Evolutionary conservation across 78 protist species (phyloP).

Genomic region (Thecamonas trahens): DNA sequence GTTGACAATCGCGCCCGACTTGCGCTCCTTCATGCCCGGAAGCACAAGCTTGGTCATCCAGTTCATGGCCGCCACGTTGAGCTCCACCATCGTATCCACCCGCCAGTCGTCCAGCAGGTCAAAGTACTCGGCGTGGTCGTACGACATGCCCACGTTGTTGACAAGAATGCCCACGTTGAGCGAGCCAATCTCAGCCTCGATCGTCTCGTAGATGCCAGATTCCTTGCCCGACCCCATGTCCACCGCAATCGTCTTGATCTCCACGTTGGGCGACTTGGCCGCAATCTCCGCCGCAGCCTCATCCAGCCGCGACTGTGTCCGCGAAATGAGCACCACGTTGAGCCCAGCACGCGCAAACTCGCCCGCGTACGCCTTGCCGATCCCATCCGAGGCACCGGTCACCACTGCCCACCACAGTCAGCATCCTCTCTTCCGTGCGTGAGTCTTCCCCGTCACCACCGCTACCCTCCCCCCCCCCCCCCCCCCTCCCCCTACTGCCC

Average conservation of each 20-base stretch:
- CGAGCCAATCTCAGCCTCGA: not conserved
- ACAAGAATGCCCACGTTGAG: slow-evolving; percentile 27
- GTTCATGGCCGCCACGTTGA: slow-evolving; percentile 35
- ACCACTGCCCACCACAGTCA: slow-evolving; percentile 16
- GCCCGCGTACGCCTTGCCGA: slow-evolving; percentile 55
- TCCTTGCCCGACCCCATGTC: not conserved
- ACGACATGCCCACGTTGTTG: slow-evolving; percentile 66
- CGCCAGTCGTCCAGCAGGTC: slow-evolving; percentile 22
- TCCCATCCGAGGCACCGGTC: slow-evolving; percentile 78
- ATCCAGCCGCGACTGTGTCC: slow-evolving; percentile 37
- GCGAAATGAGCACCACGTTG: slow-evolving; percentile 42
- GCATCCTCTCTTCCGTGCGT: not conserved
- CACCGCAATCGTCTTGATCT: slow-evolving; percentile 4
- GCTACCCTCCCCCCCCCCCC: not conserved
- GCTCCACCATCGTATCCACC: slow-evolving; percentile 26
- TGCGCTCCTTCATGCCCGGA: slow-evolving; percentile 15
- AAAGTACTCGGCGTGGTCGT: slow-evolving; percentile 52
- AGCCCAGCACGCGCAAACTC: slow-evolving; percentile 52
- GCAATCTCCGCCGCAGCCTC: not conserved
- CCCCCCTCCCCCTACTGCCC: not conserved
- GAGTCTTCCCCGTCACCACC: not conserved
- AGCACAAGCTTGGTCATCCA: slow-evolving; percentile 19
- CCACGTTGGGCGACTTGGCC: not conserved
- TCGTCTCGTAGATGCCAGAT: not conserved
- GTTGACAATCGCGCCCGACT: slow-evolving; percentile 58